These are phyloP conservation scores for Anthracocystis setariae DNA, from an alignment of 1,284 basidiomycete species.

Conservation along the genomic window DNA sequence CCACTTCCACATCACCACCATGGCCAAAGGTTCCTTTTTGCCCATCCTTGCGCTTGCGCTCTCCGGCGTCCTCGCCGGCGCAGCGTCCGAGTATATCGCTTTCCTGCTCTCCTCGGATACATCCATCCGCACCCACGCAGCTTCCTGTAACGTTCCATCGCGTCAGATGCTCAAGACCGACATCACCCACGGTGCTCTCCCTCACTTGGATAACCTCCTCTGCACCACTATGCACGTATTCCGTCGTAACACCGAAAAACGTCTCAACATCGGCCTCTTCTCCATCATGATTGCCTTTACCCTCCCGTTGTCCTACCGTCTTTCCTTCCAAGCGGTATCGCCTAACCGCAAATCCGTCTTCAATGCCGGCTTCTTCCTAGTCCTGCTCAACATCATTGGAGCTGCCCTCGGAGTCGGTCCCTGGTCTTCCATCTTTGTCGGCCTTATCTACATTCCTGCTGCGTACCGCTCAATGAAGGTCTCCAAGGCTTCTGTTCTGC, in stretches of 20 bases:
- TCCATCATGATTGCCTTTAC: constrained; percentile 34
- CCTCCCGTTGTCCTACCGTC: constrained; percentile 31
- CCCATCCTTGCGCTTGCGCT: constrained; percentile 34
- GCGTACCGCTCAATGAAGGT: constrained; percentile 33
- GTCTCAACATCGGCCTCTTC: constrained; percentile 39
- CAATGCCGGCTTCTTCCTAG: constrained; percentile 31
- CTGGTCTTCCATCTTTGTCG: constrained; percentile 30
- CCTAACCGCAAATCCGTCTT: constrained; percentile 43
- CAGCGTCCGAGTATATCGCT: constrained; percentile 22
- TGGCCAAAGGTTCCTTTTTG: constrained; percentile 36
- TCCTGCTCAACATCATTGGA: constrained; percentile 39
- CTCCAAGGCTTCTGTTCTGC: constrained; percentile 32
- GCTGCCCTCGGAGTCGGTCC: constrained; percentile 36
- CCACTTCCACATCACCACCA: not conserved
- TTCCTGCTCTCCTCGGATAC: constrained; percentile 23
- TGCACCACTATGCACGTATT: constrained; percentile 48
- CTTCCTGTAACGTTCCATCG: constrained; percentile 27
- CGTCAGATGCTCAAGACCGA: constrained; percentile 43
- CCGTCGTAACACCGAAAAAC: constrained; percentile 20
- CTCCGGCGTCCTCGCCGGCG: constrained; percentile 26
- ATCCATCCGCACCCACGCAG: constrained; percentile 13
- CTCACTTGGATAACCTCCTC: constrained; percentile 42
- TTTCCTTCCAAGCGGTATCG: constrained; percentile 49
- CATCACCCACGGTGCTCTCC: constrained; percentile 25
- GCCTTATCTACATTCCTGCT: constrained; percentile 28